Evolutionary conservation across 208 protist genomes (phyloP), one percentile per base, ranked within the genome.

Genomic region (Histomonas meleagridis): DNA sequence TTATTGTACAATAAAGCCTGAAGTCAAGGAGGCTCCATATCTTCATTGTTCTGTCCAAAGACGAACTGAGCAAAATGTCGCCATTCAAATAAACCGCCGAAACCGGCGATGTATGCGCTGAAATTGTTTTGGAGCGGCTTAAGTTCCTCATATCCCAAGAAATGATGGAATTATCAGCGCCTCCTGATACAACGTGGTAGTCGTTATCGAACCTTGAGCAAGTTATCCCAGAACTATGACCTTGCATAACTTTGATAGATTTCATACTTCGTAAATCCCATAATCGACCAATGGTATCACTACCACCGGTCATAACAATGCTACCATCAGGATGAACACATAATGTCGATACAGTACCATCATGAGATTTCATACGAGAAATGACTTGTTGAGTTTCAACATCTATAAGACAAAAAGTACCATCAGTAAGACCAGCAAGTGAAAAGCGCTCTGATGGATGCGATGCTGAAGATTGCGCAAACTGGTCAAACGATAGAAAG

Each of bases 141-240:
- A 86, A 28, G 55, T 86, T 86, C 38, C 76, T 23, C 9, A 86
- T 38, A 86, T 86, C 76, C 76, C 76, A 86, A 86, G 55, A 26
- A 86, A 86, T 86, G 5, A 55, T 48, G 2, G 76, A 51, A 55
- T 86, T 86, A 86, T 86, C 76, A 32, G 43, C 40, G 16, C 46
- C 51, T 55, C 76, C 76, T 46, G 76, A 40, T 14, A 86, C 28
- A 18, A 16, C 23, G 38, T 86, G 76, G 18, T 38, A 86, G 21
- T 35, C 26, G 14, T 43, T 38, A 55, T 86, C 76, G 26, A 86
- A 86, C 4, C 12, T 38, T 2, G 14, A 9, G 76, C 76, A 86
- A 9, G 76, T 86, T 1, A 86, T 55, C 7, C 46, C 4, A 10
- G 18, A 32, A 32, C 21, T 32, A 35, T 86, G 76, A 35, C 46